Percentiles rank a stretch among this genome's conserved stretches.
Evolutionary conservation across 495 filamentous ascomycete genomes (phyloP).

Genomic region (Penicillium riverlandense): DNA sequence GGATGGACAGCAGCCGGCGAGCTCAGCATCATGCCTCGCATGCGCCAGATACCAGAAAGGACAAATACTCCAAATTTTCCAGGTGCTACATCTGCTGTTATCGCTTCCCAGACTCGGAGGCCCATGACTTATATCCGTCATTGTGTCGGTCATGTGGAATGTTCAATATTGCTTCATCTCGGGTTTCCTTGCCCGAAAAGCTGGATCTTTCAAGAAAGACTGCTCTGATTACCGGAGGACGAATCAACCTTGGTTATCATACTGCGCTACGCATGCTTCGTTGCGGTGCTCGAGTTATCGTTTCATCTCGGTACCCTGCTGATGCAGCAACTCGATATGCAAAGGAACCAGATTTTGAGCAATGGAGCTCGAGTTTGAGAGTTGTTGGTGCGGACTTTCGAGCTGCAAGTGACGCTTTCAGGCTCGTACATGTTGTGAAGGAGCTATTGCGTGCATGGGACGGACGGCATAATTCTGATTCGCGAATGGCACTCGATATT

Average conservation of each 20-base stretch:
- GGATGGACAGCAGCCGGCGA: constrained; percentile 6
- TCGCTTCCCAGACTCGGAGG: constrained; percentile 9
- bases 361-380: constrained; percentile 25
- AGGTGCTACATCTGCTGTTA: constrained; percentile 40
- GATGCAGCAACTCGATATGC: constrained; percentile 36
- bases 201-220: constrained; percentile 23
- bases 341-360: constrained; percentile 20
- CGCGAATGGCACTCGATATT: constrained; percentile 23
- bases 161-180: constrained; percentile 26
- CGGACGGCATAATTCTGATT: background rate
- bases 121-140: constrained; percentile 25
- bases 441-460: constrained; percentile 20
- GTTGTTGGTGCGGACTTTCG: constrained; percentile 42
- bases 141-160: constrained; percentile 35
- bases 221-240: constrained; percentile 41
- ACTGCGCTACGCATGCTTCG: constrained; percentile 36
- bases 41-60: background rate
- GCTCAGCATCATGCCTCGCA: background rate
- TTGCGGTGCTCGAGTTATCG: constrained; percentile 42
- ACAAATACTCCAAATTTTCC: background rate
- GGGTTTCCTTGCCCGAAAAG: constrained; percentile 25
- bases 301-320: constrained; percentile 36
- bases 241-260: constrained; percentile 38
- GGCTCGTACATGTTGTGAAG: constrained; percentile 22
- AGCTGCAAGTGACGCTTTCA: constrained; percentile 36